Evolutionary conservation across 805 yeast species (phyloP), one percentile per base, ranked within the genome.

Genomic region (Saturnispora dispora): DNA sequence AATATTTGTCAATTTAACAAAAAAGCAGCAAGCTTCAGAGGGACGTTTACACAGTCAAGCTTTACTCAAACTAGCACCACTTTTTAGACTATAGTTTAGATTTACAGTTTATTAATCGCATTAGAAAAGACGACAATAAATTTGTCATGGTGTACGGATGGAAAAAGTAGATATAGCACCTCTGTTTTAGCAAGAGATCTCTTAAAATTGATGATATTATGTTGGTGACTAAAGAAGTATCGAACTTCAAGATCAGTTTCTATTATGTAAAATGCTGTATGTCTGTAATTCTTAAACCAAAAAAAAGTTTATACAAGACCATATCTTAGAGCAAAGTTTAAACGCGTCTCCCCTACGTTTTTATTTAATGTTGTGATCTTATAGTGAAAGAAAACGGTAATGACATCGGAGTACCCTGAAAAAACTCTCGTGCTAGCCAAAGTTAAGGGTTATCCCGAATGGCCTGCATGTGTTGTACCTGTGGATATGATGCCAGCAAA

Each of bases 391-490:
- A 4, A 23, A 28, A 6, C 11, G 20, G 15, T 36, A 37, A 35
- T 43, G 51, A 25, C 43, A 25, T 17, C 27, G 6, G 45, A 36
- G 22, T 49, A 42, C 25, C 39, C 47, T 10, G 36, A 33, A 10
- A 48, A 82, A 83, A 4, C 67, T 72, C 65, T 79, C 5, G 85
- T 88, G 0, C 71, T 88, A 23, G 93, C 93, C 7, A 88, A 88
- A 65, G 81, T 88, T 46, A 88, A 86, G 61, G 95, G 95, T 8
- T 88, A 81, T 62, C 86, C 95, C 2, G 84, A 90, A 41, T 88
- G 96, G 96, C 96, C 96, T 0, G 89, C 90, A 2, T 82, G 87
- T 80, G 81, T 86, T 4, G 75, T 87, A 4, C 83, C 82, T 1
- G 76, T 71, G 53, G 72, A 74, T 17, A 65, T 78, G 7, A 71